Evolutionary conservation across 202 grass and related monocot genomes (phyloP), one percentile per base, ranked within the genome.

Genomic region (Tripidium arundinaceum): DNA sequence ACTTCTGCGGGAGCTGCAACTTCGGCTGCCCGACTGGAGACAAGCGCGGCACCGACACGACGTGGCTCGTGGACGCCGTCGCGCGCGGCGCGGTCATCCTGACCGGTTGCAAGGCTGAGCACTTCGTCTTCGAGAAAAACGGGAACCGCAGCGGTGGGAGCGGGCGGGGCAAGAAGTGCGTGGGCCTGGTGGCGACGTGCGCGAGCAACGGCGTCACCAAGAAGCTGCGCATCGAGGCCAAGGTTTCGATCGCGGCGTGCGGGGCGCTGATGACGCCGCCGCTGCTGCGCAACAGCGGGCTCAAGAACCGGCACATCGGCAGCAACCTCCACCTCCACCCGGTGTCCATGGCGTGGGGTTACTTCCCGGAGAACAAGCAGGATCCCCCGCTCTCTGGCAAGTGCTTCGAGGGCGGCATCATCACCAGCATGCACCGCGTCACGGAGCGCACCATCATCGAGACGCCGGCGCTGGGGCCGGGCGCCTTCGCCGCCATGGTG

Each of bases 251-350:
- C 65, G 70, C 90, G 49, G 88, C 96, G 13, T 75, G 90, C 43
- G 92, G 96, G 12, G 83, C 96, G 50, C 88, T 95, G 52, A 73
- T 83, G 72, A 99, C 96, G 19, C 96, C 96, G 16, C 77, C 88
- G 0, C 63, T 99, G 77, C 73, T 99, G 19, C 74, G 78, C 18
- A 45, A 38, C 7, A 99, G 96, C 42, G 96, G 96, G 19, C 86
- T 99, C 40, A 88, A 6, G 70, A 99, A 95, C 79, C 11, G 81
- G 12, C 83, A 99, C 86, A 90, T 99, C 22, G 96, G 96, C 42
- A 85, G 82, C 52, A 95, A 99, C 86, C 91, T 99, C 1, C 96
- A 93, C 69, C 89, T 99, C 3, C 96, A 99, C 77, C 96, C 96
- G 1, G 92, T 88, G 9, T 88, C 87, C 61, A 69, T 95, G 82